Base-by-base conservation (phyloP, 192 early-diverging fungal genomes). In the Coemansia sp. region DNA sequence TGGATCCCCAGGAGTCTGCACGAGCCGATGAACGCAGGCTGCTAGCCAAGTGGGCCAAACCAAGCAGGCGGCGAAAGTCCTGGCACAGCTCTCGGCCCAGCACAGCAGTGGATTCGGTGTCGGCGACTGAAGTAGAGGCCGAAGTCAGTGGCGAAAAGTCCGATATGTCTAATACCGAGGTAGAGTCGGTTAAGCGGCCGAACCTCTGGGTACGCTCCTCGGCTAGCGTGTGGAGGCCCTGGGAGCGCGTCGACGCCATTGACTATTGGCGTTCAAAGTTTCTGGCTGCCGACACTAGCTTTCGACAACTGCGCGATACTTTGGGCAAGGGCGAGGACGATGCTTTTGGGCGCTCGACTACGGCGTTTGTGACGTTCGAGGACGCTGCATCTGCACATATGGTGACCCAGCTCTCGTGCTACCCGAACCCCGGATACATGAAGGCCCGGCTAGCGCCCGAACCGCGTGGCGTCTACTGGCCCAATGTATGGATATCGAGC, bases 281-380 rank as follows among this genome's bases (percentile, higher is more conserved):
- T 62, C 66, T 85, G 2, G 79, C 83, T 1, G 70, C 87, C 43
- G 91, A 93, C 80, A 68, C 74, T 47, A 65, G 85, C 76, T 73
- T 89, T 68, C 70, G 53, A 63, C 69, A 84, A 80, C 72, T 75
- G 66, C 77, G 86, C 76, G 53, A 60, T 9, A 74, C 57, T 33
- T 44, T 73, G 44, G 12, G 20, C 12, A 49, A 52, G 16, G 47
- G 66, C 65, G 22, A 57, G 0, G 81, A 72, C 46, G 50, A 44
- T n/a, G 67, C 73, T 27, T 20, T 39, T 2, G 69, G 71, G 4
- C 69, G 53, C 16, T 86, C 91, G 1, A 89, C 85, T 16, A 88
- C 90, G 27, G 92, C 90, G 2, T 94, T 94, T 69, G 90, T 94
- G n/a, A 94, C 92, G 16, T 94, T 92, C 72, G 87, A 89, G 63